Percentiles rank a stretch among this genome's conserved stretches.
These are phyloP conservation scores for Suillus discolor DNA, from an alignment of 768 basidiomycete genomes.

Conservation along the genomic window DNA sequence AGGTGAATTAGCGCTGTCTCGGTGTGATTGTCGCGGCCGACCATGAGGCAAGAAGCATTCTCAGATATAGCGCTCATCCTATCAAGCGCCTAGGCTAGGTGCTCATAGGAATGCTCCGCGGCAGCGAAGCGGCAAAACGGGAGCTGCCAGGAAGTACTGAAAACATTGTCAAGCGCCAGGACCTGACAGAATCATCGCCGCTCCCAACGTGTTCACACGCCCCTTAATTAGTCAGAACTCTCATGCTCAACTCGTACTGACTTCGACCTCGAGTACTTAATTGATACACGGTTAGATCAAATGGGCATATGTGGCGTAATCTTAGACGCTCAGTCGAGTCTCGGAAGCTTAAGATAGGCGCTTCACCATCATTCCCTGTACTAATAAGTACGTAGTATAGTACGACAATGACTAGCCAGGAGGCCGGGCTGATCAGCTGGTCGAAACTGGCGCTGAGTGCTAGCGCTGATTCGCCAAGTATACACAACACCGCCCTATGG, in stretches of 20 bases:
- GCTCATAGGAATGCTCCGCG: neutral
- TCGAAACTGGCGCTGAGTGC: neutral
- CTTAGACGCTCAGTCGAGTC: neutral
- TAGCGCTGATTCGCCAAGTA: neutral
- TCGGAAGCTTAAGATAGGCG: neutral
- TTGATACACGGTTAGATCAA: neutral
- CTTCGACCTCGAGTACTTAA: too few species aligned
- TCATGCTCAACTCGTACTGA: too few species aligned
- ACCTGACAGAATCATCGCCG: neutral
- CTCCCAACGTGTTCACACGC: neutral
- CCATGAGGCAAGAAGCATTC: slow-evolving; percentile 4
- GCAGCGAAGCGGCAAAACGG: neutral
- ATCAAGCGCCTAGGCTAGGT: neutral
- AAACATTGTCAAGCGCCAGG: neutral
- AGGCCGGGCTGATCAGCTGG: neutral
- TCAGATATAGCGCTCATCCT: neutral
- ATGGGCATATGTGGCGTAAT: neutral
- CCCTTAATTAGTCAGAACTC: neutral
- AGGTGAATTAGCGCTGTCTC: neutral
- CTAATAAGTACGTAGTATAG: neutral
- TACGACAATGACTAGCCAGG: neutral
- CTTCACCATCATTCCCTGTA: neutral
- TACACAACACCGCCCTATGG: neutral
- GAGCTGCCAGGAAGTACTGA: neutral
- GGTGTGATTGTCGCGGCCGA: neutral